Base-by-base conservation (phyloP, 108 stramenopile species). In the Skeletonema potamos region DNA sequence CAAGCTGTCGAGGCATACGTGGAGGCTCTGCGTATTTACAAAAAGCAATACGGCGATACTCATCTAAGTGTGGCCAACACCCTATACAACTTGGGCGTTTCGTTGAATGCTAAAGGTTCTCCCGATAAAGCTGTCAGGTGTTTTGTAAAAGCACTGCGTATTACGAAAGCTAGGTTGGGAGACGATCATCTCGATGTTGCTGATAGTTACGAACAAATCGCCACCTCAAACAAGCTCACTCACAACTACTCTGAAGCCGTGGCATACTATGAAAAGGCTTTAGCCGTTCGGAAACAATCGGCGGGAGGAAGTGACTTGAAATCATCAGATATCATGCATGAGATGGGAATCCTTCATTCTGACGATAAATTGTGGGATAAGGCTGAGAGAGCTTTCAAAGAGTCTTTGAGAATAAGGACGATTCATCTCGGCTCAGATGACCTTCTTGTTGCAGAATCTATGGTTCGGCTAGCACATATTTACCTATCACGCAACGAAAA, bases 151-250 rank as follows among this genome's bases (percentile, higher is more conserved):
- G 78, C 82, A 34, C 70, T 82, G 20, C 62, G 66, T 27, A 77
- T 82, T 22, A 70, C 79, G 20, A 72, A 71, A 36, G 30, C 65
- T 28, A 69, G 69, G 44, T 54, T 85, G 27, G 84, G 80, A 4
- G 79, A 85, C 55, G 78, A 83, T 60, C 84, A 85, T 55, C 54
- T 82, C 15, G 78, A 85, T 43, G 68, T 83, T 39, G 84, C 84
- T 51, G 84, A 85, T 55, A 76, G 72, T 28, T 68, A 73, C n/a
- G 72, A 79, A 54, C 81, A 82, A 66, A 68, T 84, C n/a, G 81
- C 76, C 8, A 46, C 56, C 18, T 76, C 75, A 13, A 36, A 82
- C 58, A 78, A 77, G 39, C 44, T 78, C 32, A 68, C 68, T 34
- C 39, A 39, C 3, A 77, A 82, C 41, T 63, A 78, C 34, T 54